Conservation (phyloP, 805 yeast genomes). For the Osmozyma mogii region DNA sequence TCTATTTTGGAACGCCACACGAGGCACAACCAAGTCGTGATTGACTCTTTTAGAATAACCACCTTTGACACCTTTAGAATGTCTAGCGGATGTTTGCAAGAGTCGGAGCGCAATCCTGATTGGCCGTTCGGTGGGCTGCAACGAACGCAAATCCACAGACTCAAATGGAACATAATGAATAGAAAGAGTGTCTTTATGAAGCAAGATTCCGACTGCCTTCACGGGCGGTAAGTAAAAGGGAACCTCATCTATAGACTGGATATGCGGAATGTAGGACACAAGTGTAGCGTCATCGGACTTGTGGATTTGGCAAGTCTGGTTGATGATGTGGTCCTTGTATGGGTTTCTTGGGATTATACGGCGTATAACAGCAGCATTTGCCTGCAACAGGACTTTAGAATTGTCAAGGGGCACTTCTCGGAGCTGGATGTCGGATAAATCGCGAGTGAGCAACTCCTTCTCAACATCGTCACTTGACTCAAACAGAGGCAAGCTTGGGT, state of each 20-base stretch:
- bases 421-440: conserved; percentile 26
- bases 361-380: conserved; percentile 55
- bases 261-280: conserved; percentile 75
- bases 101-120: conserved; percentile 77
- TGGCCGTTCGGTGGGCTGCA: conserved; percentile 49
- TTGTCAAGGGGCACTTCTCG: conserved; percentile 20
- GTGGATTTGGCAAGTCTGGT: conserved; percentile 70
- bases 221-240: conserved; percentile 92
- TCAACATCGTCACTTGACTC: not conserved
- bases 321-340: conserved; percentile 69
- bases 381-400: conserved; percentile 16
- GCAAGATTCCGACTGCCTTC: conserved; percentile 65
- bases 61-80: conserved; percentile 71
- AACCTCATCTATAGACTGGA: conserved; percentile 45
- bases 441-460: conserved; percentile 19
- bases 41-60: conserved; percentile 86
- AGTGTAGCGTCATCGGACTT: conserved; percentile 37
- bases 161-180: conserved; percentile 69
- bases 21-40: conserved; percentile 81
- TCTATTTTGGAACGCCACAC: conserved; percentile 73
- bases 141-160: conserved; percentile 17
- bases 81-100: conserved; percentile 72
- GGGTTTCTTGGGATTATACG: conserved; percentile 91
- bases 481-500: too few relatives aligned
- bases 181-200: conserved; percentile 42